Evolutionary conservation across 495 filamentous ascomycete genomes (phyloP).

Genomic region (Lepidopterella palustris): DNA sequence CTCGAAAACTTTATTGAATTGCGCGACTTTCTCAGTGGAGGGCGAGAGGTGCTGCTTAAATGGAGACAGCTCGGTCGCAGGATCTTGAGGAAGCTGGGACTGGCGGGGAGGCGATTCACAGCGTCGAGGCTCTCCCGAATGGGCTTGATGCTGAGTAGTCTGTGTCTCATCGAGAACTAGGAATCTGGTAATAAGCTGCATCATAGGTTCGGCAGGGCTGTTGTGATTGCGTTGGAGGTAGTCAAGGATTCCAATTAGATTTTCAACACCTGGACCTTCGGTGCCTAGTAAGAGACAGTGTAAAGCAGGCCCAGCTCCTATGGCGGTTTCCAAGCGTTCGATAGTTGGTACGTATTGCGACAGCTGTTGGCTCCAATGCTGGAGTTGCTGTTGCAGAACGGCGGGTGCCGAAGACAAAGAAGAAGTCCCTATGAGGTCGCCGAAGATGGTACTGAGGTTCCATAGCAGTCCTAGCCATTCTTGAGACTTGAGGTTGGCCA

Average conservation of each 20-base stretch:
- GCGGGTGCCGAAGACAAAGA: neutral
- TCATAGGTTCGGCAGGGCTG: conserved; percentile 7
- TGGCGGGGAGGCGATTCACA: too few relatives aligned
- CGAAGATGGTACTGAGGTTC: conserved; percentile 17
- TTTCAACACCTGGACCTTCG: conserved; percentile 5
- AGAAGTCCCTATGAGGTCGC: conserved; percentile 5
- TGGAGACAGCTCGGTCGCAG: too few relatives aligned
- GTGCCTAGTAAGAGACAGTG: conserved; percentile 13
- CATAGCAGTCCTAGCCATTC: conserved; percentile 15
- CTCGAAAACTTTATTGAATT: conserved; percentile 1
- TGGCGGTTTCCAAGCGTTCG: conserved; percentile 7
- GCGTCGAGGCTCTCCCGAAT: too few relatives aligned
- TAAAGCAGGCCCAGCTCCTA: conserved; percentile 1
- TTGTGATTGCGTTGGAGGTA: neutral
- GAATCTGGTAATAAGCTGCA: conserved; percentile 7
- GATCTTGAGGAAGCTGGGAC: too few relatives aligned
- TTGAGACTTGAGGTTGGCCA: conserved; percentile 6
- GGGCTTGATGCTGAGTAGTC: too few relatives aligned
- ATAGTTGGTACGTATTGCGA: conserved; percentile 8
- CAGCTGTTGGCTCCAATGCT: conserved; percentile 15
- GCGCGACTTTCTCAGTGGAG: too few relatives aligned
- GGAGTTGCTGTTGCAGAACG: conserved; percentile 1
- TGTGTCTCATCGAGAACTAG: conserved; percentile 2
- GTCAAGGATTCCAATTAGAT: conserved; percentile 13
- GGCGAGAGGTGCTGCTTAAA: too few relatives aligned